A percentile compares a stretch with the other conserved stretches of the same genome.
Evolutionary conservation across 305 asterid genomes (phyloP).

Genomic region (Withania somnifera): DNA sequence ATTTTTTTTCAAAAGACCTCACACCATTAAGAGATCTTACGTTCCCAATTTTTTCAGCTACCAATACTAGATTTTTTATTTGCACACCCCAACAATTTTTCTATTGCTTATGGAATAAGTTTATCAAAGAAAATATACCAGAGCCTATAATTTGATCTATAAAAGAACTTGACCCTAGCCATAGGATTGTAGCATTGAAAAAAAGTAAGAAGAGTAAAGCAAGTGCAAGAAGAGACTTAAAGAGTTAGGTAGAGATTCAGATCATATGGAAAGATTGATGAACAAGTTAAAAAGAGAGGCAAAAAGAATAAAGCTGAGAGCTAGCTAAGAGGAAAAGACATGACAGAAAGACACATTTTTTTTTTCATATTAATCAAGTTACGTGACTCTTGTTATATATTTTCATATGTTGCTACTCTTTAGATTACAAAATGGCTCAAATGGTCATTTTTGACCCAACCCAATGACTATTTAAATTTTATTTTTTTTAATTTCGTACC

Average conservation of each 20-base stretch:
- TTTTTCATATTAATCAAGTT: neutral
- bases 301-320: slow-evolving; percentile 1
- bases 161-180: neutral
- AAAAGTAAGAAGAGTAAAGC: neutral
- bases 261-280: neutral
- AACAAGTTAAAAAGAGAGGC: neutral
- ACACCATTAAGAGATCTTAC: no score
- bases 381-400: neutral
- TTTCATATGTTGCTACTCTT: no score
- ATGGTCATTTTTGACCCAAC: no score
- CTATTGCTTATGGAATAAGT: neutral
- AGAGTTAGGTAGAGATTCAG: neutral
- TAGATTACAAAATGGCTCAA: no score
- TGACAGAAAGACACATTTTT: neutral
- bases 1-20: no score
- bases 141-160: neutral
- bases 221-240: neutral
- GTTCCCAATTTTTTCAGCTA: no score
- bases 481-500: no score
- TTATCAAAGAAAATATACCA: neutral
- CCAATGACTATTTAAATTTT: no score
- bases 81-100: no score
- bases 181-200: neutral
- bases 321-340: neutral
- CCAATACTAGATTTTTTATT: no score